phyloP scores from a whole-genome alignment of 225 moss, liverwort and hornwort genomes.

The Pseudoscleropodium purum region DNA sequence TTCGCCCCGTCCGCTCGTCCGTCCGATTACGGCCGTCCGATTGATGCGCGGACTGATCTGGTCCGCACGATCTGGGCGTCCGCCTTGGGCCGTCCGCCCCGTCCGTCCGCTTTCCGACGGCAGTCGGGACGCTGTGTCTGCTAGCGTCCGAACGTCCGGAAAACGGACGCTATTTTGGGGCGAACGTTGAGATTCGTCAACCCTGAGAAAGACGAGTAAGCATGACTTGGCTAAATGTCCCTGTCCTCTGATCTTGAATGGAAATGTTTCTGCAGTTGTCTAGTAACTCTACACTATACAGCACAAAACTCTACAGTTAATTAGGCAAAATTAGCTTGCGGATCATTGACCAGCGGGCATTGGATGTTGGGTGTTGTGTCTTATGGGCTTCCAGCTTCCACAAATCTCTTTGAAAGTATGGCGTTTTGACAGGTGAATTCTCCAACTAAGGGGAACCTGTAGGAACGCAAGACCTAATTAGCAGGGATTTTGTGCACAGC shows the following conservation, averaged over 20 bases:
- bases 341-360: background rate
- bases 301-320: background rate
- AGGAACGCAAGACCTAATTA: background rate
- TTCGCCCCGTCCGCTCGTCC: no score
- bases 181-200: no score
- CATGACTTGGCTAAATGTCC: background rate
- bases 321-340: background rate
- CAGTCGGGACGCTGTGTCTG: no score
- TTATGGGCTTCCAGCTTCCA: slow-evolving; percentile 94
- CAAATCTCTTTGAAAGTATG: slow-evolving; percentile 80
- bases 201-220: background rate
- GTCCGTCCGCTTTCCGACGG: no score
- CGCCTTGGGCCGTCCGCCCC: no score
- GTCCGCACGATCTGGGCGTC: no score
- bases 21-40: no score
- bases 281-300: background rate
- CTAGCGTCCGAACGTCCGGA: no score
- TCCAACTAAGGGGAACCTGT: slow-evolving; percentile 85
- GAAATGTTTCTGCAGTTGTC: background rate
- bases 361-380: background rate
- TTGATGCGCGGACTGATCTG: no score
- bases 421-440: slow-evolving; percentile 96
- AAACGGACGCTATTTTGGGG: no score
- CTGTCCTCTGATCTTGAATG: background rate
- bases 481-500: background rate